phyloP scores from a whole-genome alignment of 2,329 filamentous ascomycete genomes.

The Tolypocladium cylindrosporum region DNA sequence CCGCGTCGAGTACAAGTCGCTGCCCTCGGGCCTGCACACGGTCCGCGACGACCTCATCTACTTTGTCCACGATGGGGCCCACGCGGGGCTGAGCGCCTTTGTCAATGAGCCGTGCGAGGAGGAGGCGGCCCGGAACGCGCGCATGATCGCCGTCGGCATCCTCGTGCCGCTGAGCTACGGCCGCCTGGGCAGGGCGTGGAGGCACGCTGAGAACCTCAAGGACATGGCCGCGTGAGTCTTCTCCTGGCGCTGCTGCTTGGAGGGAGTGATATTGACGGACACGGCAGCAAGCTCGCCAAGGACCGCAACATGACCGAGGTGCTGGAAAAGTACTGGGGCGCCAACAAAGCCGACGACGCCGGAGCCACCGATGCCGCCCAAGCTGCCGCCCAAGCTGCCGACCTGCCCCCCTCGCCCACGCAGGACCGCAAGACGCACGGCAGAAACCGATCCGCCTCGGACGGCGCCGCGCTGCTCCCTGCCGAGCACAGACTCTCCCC shows the following conservation, averaged over 20 bases:
- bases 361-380: slow-evolving; percentile 19
- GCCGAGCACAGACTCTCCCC: slow-evolving; percentile 59
- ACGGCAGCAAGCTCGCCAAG: slow-evolving; percentile 46
- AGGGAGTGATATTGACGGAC: neutral
- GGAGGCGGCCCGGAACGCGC: slow-evolving; percentile 69
- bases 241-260: neutral
- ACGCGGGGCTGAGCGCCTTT: slow-evolving; percentile 87
- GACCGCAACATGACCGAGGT: slow-evolving; percentile 52
- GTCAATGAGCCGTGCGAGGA: slow-evolving; percentile 73
- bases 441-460: slow-evolving; percentile 51
- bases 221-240: slow-evolving; percentile 56
- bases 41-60: slow-evolving; percentile 85
- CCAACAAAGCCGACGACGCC: slow-evolving; percentile 26
- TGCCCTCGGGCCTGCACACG: slow-evolving; percentile 86
- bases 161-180: slow-evolving; percentile 81
- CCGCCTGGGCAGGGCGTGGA: slow-evolving; percentile 78
- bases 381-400: slow-evolving; percentile 7
- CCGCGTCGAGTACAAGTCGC: slow-evolving; percentile 88
- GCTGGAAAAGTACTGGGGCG: slow-evolving; percentile 75
- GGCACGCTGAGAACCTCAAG: slow-evolving; percentile 69
- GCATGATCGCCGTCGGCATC: slow-evolving; percentile 86
- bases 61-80: slow-evolving; percentile 71
- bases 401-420: slow-evolving; percentile 25
- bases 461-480: slow-evolving; percentile 47
- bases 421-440: slow-evolving; percentile 32